Conservation (phyloP, 2,329 filamentous ascomycete genomes). For the Madurella fahalii region DNA sequence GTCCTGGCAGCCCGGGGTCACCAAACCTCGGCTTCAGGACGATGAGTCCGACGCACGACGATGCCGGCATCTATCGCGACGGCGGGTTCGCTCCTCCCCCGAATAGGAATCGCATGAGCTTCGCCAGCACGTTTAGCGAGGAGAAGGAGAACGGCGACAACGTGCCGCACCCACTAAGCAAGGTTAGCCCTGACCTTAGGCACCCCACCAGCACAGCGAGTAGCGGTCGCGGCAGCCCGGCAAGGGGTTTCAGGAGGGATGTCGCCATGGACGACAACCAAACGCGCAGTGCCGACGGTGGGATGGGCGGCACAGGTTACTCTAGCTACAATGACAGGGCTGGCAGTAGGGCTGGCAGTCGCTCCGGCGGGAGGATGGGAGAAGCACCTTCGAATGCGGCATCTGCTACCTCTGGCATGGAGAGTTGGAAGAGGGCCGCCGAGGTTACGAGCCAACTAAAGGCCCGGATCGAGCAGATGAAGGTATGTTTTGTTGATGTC, state of each 20-base stretch:
- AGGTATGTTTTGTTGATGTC: constrained; percentile 45
- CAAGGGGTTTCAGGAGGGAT: constrained; percentile 47
- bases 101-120: constrained; percentile 54
- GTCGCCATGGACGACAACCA: constrained; percentile 28
- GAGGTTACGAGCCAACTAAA: constrained; percentile 98
- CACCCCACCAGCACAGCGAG: constrained; percentile 48
- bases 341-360: constrained; percentile 23
- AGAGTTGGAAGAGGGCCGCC: constrained; percentile 95
- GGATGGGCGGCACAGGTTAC: constrained; percentile 7
- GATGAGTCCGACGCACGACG: constrained; percentile 54
- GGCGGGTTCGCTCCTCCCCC: constrained; percentile 34
- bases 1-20: constrained; percentile 30
- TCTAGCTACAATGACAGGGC: constrained; percentile 16
- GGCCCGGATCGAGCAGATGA: constrained; percentile 98
- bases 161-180: constrained; percentile 43
- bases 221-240: constrained; percentile 57
- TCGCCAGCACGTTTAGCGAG: constrained; percentile 63
- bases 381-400: constrained; percentile 18
- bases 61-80: constrained; percentile 58
- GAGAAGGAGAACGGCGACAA: constrained; percentile 70
- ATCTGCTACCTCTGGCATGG: constrained; percentile 55
- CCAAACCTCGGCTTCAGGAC: constrained; percentile 33
- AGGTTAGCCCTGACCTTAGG: constrained; percentile 53
- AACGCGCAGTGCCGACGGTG: constrained; percentile 24
- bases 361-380: constrained; percentile 16